Percentiles rank a stretch among this genome's conserved stretches.
Conservation (phyloP, 2,329 filamentous ascomycete species). For the Diplodia intermedia region DNA sequence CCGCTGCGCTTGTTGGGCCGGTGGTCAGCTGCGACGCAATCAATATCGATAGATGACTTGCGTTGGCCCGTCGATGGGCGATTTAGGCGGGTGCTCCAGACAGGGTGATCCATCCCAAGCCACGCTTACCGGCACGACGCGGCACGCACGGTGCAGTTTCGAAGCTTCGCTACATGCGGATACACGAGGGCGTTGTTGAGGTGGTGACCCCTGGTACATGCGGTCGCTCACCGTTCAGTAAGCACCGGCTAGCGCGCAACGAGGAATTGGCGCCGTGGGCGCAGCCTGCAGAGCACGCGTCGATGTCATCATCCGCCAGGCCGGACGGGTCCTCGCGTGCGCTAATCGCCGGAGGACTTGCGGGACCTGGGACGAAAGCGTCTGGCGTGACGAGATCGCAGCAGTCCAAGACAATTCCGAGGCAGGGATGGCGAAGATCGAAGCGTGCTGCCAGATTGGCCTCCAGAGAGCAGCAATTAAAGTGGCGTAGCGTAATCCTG, state of each 20-base stretch:
- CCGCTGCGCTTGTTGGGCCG: constrained; percentile 14
- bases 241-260: constrained; percentile 24
- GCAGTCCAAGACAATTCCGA: background rate
- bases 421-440: constrained; percentile 30
- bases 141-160: constrained; percentile 32
- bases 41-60: constrained; percentile 30
- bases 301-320: constrained; percentile 1
- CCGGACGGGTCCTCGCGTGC: constrained; percentile 8
- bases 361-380: constrained; percentile 13
- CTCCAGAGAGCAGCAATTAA: constrained; percentile 25
- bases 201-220: constrained; percentile 28
- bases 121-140: constrained; percentile 31
- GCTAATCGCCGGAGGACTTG: constrained; percentile 18
- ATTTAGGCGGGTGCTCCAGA: constrained; percentile 18
- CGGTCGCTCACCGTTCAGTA: constrained; percentile 19
- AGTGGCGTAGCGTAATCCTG: constrained; percentile 25
- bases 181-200: constrained; percentile 19
- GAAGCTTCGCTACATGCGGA: constrained; percentile 32
- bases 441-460: constrained; percentile 22
- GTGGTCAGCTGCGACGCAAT: constrained; percentile 27
- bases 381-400: constrained; percentile 24
- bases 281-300: background rate
- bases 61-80: constrained; percentile 26
- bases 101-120: constrained; percentile 32
- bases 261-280: constrained; percentile 1